A percentile compares a stretch with the other conserved stretches of the same genome.
Evolutionary conservation across 2,329 filamentous ascomycete genomes (phyloP).

Genomic region (Pseudocercospora vitis): DNA sequence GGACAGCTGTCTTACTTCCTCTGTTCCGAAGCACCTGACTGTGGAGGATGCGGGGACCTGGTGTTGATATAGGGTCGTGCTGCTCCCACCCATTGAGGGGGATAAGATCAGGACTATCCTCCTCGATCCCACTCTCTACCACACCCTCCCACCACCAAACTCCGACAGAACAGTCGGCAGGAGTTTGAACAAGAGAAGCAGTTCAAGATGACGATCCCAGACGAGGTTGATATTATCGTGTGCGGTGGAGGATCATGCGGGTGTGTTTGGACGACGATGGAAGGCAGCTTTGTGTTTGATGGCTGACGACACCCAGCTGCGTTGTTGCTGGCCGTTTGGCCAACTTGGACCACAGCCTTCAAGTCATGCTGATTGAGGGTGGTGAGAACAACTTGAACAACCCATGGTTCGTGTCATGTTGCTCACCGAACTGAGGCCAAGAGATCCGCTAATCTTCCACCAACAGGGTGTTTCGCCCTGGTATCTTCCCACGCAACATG

Average conservation of each 20-base stretch:
- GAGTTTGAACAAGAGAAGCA: constrained; percentile 13
- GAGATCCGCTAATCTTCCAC: no score
- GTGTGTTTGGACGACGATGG: constrained; percentile 40
- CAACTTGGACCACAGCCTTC: constrained; percentile 72
- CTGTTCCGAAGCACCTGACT: constrained; percentile 22
- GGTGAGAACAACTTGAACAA: constrained; percentile 76
- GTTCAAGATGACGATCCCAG: constrained; percentile 61
- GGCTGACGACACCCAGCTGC: constrained; percentile 43
- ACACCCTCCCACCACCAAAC: neutral
- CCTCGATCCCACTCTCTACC: constrained; percentile 17
- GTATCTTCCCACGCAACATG: constrained; percentile 76
- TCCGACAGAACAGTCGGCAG: constrained; percentile 7
- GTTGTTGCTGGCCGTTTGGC: constrained; percentile 60
- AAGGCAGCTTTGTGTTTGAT: neutral
- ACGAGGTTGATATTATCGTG: constrained; percentile 80
- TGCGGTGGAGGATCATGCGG: constrained; percentile 71
- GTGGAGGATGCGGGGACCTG: constrained; percentile 25
- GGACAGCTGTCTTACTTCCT: constrained; percentile 17
- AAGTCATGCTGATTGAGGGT: constrained; percentile 68
- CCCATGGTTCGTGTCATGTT: no score
- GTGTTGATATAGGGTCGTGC: constrained; percentile 29
- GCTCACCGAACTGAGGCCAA: no score
- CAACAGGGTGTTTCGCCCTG: constrained; percentile 71
- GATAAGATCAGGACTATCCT: constrained; percentile 18
- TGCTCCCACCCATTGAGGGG: constrained; percentile 11